phyloP scores from a whole-genome alignment of 257 asterid species.

The Verbena officinalis region DNA sequence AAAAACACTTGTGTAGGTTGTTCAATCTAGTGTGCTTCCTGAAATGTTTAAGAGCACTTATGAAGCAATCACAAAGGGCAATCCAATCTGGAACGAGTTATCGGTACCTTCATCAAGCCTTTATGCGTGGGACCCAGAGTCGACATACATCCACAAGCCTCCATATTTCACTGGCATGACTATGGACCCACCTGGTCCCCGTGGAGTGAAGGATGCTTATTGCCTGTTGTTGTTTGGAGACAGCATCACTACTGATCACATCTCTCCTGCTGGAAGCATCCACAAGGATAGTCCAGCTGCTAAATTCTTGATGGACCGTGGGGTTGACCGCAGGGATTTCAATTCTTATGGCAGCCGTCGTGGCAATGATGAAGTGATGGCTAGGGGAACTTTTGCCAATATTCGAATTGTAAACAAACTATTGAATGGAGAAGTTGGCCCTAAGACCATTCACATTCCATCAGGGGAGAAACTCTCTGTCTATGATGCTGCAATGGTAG shows the following conservation, averaged over 20 bases:
- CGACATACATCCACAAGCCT: conserved; percentile 94
- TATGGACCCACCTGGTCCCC: conserved; percentile 86
- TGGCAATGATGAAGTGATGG: conserved; percentile 97
- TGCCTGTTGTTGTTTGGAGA: conserved; percentile 90
- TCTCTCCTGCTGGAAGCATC: conserved; percentile 96
- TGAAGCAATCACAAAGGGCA: conserved; percentile 86
- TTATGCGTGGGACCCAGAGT: conserved; percentile 74
- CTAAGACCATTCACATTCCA: conserved; percentile 87
- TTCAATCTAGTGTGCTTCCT: conserved; percentile 91
- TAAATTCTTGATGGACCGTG: conserved; percentile 74
- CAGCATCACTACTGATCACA: conserved; percentile 95
- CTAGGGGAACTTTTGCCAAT: conserved; percentile 95
- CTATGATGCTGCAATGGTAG: conserved; percentile 88
- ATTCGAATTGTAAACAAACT: conserved; percentile 83
- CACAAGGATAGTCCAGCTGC: conserved; percentile 97
- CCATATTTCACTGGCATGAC: conserved; percentile 87
- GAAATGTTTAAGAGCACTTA: conserved; percentile 95
- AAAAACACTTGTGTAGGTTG: conserved; percentile 51
- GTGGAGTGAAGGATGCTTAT: conserved; percentile 82
- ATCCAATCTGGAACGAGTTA: conserved; percentile 75
- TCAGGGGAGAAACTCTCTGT: conserved; percentile 82
- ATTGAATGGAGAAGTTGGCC: conserved; percentile 88
- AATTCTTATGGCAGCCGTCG: conserved; percentile 97
- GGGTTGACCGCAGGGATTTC: conserved; percentile 88
- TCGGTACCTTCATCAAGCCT: conserved; percentile 78